phyloP scores from a whole-genome alignment of 352 stramenopile genomes.

The Pythium grandisporangium region DNA sequence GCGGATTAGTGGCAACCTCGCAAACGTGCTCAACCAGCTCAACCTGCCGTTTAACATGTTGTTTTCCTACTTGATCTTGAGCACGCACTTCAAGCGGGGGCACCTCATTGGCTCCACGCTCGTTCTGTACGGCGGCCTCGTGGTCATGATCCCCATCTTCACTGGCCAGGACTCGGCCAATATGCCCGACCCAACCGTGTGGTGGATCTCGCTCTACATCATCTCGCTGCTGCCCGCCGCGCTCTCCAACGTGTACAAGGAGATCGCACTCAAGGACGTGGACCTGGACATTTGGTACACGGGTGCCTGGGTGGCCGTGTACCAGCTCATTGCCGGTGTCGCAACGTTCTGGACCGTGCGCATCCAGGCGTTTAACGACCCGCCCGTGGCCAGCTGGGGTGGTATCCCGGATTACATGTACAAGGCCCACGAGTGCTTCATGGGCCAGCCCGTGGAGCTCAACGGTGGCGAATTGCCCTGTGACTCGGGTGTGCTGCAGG shows the following conservation, averaged over 20 bases:
- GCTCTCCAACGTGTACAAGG: slow-evolving; percentile 83
- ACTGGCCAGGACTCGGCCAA: slow-evolving; percentile 55
- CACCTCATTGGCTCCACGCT: slow-evolving; percentile 81
- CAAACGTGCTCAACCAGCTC: slow-evolving; percentile 79
- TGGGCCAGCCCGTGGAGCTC: slow-evolving; percentile 60
- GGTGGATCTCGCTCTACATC: slow-evolving; percentile 78
- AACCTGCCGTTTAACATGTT: slow-evolving; percentile 86
- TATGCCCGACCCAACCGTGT: slow-evolving; percentile 59
- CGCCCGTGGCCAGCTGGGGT: slow-evolving; percentile 61
- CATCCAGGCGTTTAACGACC: slow-evolving; percentile 72
- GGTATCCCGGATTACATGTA: slow-evolving; percentile 55
- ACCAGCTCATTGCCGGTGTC: slow-evolving; percentile 68
- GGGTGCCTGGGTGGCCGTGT: slow-evolving; percentile 81
- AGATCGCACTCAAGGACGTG: slow-evolving; percentile 83
- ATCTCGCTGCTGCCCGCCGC: slow-evolving; percentile 58
- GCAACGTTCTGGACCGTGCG: slow-evolving; percentile 74
- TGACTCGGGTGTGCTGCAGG: slow-evolving; percentile 54
- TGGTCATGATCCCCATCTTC: slow-evolving; percentile 77
- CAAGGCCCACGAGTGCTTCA: slow-evolving; percentile 69
- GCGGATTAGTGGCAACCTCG: slow-evolving; percentile 55
- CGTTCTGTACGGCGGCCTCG: slow-evolving; percentile 77
- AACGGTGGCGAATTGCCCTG: slow-evolving; percentile 45
- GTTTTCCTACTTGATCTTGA: slow-evolving; percentile 69
- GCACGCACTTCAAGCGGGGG: slow-evolving; percentile 71
- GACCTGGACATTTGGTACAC: slow-evolving; percentile 86